These are phyloP conservation scores for Psilocybe tampanensis DNA, from an alignment of 768 basidiomycete species.

Conservation along the genomic window DNA sequence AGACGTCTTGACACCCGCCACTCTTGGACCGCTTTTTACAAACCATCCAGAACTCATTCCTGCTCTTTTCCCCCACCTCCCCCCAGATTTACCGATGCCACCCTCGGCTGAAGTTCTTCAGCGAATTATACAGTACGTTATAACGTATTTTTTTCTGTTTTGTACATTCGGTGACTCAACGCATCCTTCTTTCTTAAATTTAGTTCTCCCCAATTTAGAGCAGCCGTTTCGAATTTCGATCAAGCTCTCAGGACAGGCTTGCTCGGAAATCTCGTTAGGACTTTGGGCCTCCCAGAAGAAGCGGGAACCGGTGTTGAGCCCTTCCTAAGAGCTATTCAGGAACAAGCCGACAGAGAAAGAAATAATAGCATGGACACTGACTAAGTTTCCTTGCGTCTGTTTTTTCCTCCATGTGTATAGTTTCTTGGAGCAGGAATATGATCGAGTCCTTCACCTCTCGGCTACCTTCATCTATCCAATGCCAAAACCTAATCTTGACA, in stretches of 20 bases:
- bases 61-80: conserved; percentile 80
- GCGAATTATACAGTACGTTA: conserved; percentile 63
- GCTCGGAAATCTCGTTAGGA: conserved; percentile 71
- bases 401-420: background rate
- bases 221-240: conserved; percentile 79
- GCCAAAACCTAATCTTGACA: conserved; percentile 6
- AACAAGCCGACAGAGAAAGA: conserved; percentile 62
- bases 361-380: conserved; percentile 76
- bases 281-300: conserved; percentile 82
- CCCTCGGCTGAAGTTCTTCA: conserved; percentile 72
- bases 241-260: conserved; percentile 83
- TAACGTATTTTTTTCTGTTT: background rate
- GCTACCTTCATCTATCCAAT: background rate
- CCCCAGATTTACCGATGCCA: conserved; percentile 70
- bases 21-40: conserved; percentile 71
- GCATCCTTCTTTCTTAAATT: background rate
- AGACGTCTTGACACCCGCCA: conserved; percentile 75
- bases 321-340: conserved; percentile 80
- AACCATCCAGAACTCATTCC: conserved; percentile 69
- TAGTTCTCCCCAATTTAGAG: conserved; percentile 80
- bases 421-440: background rate
- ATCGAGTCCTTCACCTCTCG: background rate
- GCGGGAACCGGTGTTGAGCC: conserved; percentile 78
- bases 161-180: background rate
- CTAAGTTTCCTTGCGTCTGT: conserved; percentile 4